Conservation (phyloP, 2,329 filamentous ascomycete species). For the Aspergillus quadrilineatus region DNA sequence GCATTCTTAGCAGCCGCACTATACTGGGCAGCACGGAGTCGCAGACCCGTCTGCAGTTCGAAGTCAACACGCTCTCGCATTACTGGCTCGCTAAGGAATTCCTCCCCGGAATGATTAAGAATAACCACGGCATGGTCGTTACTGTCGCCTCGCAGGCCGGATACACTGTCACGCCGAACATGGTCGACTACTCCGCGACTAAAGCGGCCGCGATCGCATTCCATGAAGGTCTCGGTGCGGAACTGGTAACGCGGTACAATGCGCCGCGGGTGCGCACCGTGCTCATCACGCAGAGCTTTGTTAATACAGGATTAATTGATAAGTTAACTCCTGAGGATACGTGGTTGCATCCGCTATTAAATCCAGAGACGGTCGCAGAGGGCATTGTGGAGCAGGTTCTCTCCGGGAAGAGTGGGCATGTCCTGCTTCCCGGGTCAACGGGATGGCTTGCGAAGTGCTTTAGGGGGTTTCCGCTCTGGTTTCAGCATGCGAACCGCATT, state of each 20-base stretch:
- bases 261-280: constrained; percentile 63
- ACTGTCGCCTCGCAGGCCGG: constrained; percentile 66
- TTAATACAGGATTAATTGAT: constrained; percentile 60
- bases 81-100: constrained; percentile 68
- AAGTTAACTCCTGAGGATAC: constrained; percentile 54
- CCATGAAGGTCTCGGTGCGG: constrained; percentile 63
- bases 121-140: constrained; percentile 71
- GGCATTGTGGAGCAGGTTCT: constrained; percentile 62
- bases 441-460: constrained; percentile 44
- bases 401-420: constrained; percentile 56
- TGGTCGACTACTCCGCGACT: constrained; percentile 67
- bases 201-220: constrained; percentile 68
- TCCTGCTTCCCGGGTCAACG: constrained; percentile 54
- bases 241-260: constrained; percentile 60
- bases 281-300: constrained; percentile 64
- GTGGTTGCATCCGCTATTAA: constrained; percentile 55
- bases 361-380: constrained; percentile 64
- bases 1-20: constrained; percentile 53
- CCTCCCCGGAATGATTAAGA: constrained; percentile 61
- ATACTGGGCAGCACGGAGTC: constrained; percentile 59
- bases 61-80: constrained; percentile 68
- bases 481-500: constrained; percentile 52
- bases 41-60: constrained; percentile 64
- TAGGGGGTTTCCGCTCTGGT: constrained; percentile 62
- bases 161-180: constrained; percentile 59